Base-by-base conservation (phyloP, 1,284 basidiomycete genomes). In the Fomitopsis pinicola region DNA sequence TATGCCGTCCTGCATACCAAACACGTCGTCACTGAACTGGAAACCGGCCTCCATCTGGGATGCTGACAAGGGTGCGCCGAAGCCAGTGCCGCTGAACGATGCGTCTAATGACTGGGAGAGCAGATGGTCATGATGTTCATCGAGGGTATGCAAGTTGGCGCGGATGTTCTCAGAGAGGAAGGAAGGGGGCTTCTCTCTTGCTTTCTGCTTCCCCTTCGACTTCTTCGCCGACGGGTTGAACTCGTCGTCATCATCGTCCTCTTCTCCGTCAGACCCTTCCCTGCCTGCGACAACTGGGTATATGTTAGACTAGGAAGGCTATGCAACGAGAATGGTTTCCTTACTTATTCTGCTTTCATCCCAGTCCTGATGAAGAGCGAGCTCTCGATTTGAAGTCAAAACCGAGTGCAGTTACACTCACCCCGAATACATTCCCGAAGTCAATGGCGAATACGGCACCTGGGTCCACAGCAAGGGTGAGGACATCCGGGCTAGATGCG, bases 61-160 rank as follows among this genome's bases (percentile, higher is more conserved):
- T 6, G 88, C 88, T 5, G 85, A 84, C 14, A 76, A 78, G 8
- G 75, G 65, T 10, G 73, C 76, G 19, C 69, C 73, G 2, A 73
- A 66, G 15, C 67, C 73, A 53, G 64, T 75, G 36, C 72, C 79
- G 60, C 78, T 76, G 62, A 84, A 82, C 7, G 87, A 87, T 5
- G 78, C 72, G 59, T 89, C 85, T 63, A 90, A 84, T 0, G 89
- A 89, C 33, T 78, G 80, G 2, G 84, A 82, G 14, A 92, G 74
- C 14, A 92, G 68, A 65, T 87, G 81, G 46, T 89, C 83, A 64
- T 89, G 83, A 62, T 86, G 80, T 69, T 92, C 90, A 33, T 84
- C 76, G 26, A 93, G 78, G 19, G 85, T 91, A 71, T 90, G 83
- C 58, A 77, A 68, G 46, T 82, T 81, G 36, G 79, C 80, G 57